Evolutionary conservation across 345 rosid species (phyloP), one percentile per base, ranked within the genome.

Genomic region (Linum usitatissimum): DNA sequence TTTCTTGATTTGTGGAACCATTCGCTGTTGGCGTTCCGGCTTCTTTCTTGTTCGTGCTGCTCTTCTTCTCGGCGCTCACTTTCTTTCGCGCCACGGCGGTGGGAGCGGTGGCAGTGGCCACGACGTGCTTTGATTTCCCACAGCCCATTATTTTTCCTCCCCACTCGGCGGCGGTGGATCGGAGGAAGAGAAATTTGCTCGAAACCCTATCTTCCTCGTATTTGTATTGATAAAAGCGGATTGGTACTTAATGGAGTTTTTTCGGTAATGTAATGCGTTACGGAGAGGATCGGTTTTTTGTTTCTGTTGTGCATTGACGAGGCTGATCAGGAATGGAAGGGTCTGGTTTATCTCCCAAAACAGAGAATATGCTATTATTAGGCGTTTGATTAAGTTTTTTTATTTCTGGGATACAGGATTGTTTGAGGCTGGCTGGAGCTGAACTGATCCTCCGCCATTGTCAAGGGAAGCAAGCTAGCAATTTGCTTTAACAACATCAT

Each of bases 41-140:
- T 34, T 39, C 0, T 55, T 6, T 59, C n/a, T 21, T 2, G 13
- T 53, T 6, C 23, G 51, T 49, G 17, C 66, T 58, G 1, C 66
- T 9, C 19, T 34, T n/a, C 54, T 60, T 34, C 20, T 53, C 36
- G 48, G 30, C 70, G 66, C 42, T 72, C 9, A 75, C 73, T 76
- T 73, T 73, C 79, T 73, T 85, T 64, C 76, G 78, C 1, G 13
- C 51, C 13, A 45, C 51, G 51, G 51, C 51, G 70, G 73, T 59
- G 34, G 66, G 77, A 56, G 93, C 83, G 78, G 84, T 81, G 28
- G 79, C 94, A 0, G 80, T 71, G 5, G 81, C 89, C 38, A 86
- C 88, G 20, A 73, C 81, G 8, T 80, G 89, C 66, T 91, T 91
- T 18, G 97, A 91, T 73, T 88, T 70, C 7, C 87, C 85, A 66